A percentile compares a stretch with the other conserved stretches of the same genome.
Conservation (phyloP, 2,329 filamentous ascomycete genomes). For the Cercospora citrullina region DNA sequence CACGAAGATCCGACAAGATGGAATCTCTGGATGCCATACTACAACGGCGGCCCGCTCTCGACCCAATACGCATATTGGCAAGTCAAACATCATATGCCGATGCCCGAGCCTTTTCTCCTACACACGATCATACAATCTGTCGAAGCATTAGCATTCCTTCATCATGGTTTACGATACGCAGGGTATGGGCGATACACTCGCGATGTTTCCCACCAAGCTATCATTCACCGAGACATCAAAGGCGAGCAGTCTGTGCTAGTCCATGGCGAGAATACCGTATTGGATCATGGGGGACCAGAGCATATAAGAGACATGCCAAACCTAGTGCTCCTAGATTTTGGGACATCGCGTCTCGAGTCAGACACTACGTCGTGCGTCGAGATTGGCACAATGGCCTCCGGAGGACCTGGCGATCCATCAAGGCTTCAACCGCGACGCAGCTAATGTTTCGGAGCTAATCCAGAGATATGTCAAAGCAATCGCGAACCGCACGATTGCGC, state of each 20-base stretch:
- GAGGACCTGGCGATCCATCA: not conserved
- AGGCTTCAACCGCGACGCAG: not conserved
- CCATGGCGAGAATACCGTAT: conserved; percentile 12
- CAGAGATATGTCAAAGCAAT: not conserved
- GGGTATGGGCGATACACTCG: conserved; percentile 11
- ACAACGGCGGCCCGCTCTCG: conserved; percentile 19
- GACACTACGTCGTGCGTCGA: not conserved
- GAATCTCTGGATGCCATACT: conserved; percentile 22
- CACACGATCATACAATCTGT: conserved; percentile 22
- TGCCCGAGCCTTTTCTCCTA: conserved; percentile 22
- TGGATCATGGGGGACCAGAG: conserved; percentile 11
- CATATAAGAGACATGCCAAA: conserved; percentile 14
- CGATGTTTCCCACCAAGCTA: conserved; percentile 2
- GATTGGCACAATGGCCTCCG: not conserved
- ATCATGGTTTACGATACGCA: conserved; percentile 20
- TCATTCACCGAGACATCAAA: conserved; percentile 27
- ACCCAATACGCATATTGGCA: conserved; percentile 5
- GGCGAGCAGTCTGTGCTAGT: conserved; percentile 14
- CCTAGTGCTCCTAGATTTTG: conserved; percentile 24
- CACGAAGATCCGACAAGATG: not conserved
- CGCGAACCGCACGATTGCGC: conserved; percentile 3
- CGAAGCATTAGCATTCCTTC: conserved; percentile 21
- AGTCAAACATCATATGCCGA: not conserved
- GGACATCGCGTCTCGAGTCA: conserved; percentile 3
- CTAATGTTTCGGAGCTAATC: not conserved